Evolutionary conservation across 257 asterid species (phyloP).

Genomic region (Leonotis leonurus): DNA sequence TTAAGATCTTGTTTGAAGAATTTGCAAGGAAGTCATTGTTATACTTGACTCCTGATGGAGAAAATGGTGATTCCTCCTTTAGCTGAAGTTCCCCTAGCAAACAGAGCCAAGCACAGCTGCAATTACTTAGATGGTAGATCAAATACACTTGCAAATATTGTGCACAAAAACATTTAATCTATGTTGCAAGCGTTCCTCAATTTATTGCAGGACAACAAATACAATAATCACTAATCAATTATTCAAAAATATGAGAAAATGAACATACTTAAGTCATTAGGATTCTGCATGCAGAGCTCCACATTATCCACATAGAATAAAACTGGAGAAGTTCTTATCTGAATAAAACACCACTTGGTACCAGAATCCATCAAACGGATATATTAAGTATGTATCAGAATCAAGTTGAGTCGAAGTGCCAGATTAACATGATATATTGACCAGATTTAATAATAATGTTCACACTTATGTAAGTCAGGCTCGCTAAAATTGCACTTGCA

Average conservation of each 20-base stretch:
- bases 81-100: slow-evolving; percentile 57
- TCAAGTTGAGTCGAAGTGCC: neutral
- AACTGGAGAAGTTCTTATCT: neutral
- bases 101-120: slow-evolving; percentile 25
- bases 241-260: neutral
- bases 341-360: neutral
- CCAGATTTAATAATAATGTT: neutral
- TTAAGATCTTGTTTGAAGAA: slow-evolving; percentile 11
- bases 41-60: slow-evolving; percentile 74
- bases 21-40: slow-evolving; percentile 14
- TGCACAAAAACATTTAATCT: neutral
- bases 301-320: too few species aligned
- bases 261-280: neutral
- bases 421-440: neutral
- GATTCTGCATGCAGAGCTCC: neutral
- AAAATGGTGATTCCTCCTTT: slow-evolving; percentile 55
- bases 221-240: neutral
- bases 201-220: neutral
- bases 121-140: slow-evolving; percentile 8
- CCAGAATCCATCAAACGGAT: neutral
- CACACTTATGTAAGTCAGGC: neutral
- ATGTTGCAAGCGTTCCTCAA: neutral
- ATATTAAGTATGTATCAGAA: neutral
- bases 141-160: too few species aligned
- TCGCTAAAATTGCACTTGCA: neutral